Evolutionary conservation across 306 rosid species (phyloP).

Genomic region (Prunus campanulata): DNA sequence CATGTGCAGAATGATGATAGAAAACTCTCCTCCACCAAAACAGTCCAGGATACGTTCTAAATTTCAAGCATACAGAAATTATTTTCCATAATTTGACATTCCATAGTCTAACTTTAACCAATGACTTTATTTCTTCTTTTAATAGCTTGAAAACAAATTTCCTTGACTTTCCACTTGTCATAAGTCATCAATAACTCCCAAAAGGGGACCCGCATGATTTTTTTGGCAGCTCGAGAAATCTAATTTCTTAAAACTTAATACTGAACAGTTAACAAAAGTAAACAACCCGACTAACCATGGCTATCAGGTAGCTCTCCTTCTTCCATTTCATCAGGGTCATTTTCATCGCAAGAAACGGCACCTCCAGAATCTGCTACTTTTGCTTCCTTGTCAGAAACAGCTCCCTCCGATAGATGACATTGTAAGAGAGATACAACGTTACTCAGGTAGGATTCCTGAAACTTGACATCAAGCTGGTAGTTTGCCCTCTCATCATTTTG

Average conservation of each 20-base stretch:
- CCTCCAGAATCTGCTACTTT: slow-evolving; percentile 33
- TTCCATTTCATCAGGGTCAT: slow-evolving; percentile 70
- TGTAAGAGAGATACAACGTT: slow-evolving; percentile 77
- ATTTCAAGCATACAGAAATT: background rate
- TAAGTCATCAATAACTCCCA: background rate
- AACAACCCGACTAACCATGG: slow-evolving; percentile 67
- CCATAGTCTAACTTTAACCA: background rate
- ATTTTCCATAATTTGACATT: background rate
- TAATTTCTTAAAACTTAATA: background rate
- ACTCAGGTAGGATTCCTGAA: slow-evolving; percentile 85
- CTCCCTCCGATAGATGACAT: slow-evolving; percentile 94
- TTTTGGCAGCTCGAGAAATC: background rate
- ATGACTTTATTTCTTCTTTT: background rate
- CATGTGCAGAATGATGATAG: background rate
- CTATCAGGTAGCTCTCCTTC: slow-evolving; percentile 98
- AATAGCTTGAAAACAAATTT: background rate
- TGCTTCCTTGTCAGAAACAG: slow-evolving; percentile 64
- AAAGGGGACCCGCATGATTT: background rate
- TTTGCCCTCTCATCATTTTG: slow-evolving; percentile 98
- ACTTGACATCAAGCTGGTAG: slow-evolving; percentile 98
- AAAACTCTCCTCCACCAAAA: background rate
- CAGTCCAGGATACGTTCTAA: background rate
- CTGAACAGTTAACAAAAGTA: slow-evolving; percentile 20
- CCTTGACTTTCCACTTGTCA: background rate
- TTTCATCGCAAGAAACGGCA: slow-evolving; percentile 33